Conservation (phyloP, 2,329 filamentous ascomycete species). For the Pyrenochaeta sp. region DNA sequence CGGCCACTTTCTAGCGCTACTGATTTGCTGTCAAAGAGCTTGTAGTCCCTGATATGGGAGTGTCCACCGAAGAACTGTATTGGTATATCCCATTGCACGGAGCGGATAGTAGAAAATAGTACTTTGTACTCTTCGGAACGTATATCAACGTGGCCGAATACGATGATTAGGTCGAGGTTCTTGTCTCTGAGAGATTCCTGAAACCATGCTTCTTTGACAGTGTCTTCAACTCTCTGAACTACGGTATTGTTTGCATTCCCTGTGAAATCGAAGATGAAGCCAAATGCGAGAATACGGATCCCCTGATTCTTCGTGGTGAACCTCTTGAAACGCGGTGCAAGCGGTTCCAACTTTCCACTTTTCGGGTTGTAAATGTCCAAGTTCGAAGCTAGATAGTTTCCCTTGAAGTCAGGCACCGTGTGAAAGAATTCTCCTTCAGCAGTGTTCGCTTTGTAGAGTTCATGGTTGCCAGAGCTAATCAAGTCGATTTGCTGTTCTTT, state of each 20-base stretch:
- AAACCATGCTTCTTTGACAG: conserved; percentile 88
- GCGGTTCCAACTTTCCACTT: conserved; percentile 74
- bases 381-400: conserved; percentile 88
- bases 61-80: conserved; percentile 95
- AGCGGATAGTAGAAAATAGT: conserved; percentile 80
- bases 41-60: conserved; percentile 85
- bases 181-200: conserved; percentile 79
- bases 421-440: conserved; percentile 79
- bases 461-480: conserved; percentile 90
- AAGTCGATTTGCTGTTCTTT: conserved; percentile 84
- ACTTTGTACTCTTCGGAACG: conserved; percentile 80
- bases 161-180: conserved; percentile 85
- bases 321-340: conserved; percentile 84
- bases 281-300: conserved; percentile 85
- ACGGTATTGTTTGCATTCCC: conserved; percentile 90
- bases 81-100: conserved; percentile 78
- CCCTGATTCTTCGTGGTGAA: conserved; percentile 92
- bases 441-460: conserved; percentile 84
- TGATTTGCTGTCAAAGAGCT: conserved; percentile 78
- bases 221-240: conserved; percentile 80
- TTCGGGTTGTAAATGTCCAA: conserved; percentile 83
- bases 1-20: conserved; percentile 85
- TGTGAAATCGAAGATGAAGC: conserved; percentile 94
- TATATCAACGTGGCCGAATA: conserved; percentile 85
- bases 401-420: conserved; percentile 83